These are phyloP conservation scores for Alternaria triticina DNA, from an alignment of 2,329 filamentous ascomycete genomes.

Conservation along the genomic window DNA sequence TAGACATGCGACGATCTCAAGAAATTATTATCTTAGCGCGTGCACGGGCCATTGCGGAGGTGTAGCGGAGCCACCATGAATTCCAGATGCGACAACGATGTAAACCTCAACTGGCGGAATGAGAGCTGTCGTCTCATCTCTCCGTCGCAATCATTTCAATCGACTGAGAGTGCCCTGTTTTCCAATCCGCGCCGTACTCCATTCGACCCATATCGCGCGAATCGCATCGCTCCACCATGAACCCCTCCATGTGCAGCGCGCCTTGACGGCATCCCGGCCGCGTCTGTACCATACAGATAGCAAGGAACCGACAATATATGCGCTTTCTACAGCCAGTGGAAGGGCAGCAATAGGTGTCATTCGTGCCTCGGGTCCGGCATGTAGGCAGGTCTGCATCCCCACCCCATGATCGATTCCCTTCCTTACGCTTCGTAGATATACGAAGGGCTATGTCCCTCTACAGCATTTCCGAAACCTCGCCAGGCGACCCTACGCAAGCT, in stretches of 20 bases:
- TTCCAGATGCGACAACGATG: conserved; percentile 19
- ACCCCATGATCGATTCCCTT: background rate
- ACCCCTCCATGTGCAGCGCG: conserved; percentile 7
- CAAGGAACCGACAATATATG: conserved; percentile 76
- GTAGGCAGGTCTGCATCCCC: conserved; percentile 61
- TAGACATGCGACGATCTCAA: conserved; percentile 9
- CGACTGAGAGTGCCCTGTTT: background rate
- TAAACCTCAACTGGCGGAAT: conserved; percentile 35
- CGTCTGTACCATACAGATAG: conserved; percentile 21
- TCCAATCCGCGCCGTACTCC: too few species aligned
- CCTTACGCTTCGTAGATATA: conserved; percentile 62
- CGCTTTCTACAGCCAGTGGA: conserved; percentile 84
- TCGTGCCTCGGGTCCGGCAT: conserved; percentile 81
- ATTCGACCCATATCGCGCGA: background rate
- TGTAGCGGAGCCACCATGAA: background rate
- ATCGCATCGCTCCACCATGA: background rate
- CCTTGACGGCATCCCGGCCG: conserved; percentile 19
- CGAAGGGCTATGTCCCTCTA: conserved; percentile 64
- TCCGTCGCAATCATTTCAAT: conserved; percentile 13
- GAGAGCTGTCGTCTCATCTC: conserved; percentile 37
- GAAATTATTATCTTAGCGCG: conserved; percentile 16
- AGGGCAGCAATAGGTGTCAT: conserved; percentile 90
- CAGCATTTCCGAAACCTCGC: conserved; percentile 63
- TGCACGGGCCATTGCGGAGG: conserved; percentile 13
- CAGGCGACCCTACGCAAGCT: conserved; percentile 77